Evolutionary conservation across 1,284 basidiomycete species (phyloP), one percentile per base, ranked within the genome.

Genomic region (Waitea zeae): DNA sequence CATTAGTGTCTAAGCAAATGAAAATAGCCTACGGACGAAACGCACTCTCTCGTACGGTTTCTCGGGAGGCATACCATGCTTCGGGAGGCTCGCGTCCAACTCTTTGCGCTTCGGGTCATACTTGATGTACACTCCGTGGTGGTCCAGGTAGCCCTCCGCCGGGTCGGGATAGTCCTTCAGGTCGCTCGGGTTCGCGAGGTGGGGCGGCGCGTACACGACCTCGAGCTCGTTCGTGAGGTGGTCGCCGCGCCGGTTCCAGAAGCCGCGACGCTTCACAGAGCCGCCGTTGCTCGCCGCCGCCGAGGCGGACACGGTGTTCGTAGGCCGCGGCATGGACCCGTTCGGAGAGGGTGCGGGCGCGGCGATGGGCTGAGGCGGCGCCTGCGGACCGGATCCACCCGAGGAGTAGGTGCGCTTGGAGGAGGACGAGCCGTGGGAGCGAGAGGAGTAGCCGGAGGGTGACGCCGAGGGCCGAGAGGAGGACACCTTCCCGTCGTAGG

Each of bases 231-330:
- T 39, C 14, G 71, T 68, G 35, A 77, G 58, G 42, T 78, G 67
- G 48, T 80, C 76, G 0, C 76, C 76, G 2, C 76, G 67, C 17
- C 61, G 48, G 42, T 80, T 80, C 77, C 77, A 80, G 42, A 57
- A 68, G 1, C 77, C 76, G 17, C 49, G 48, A 7, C 77, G 68
- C 12, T 62, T 41, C 29, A 36, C 36, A n/a, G n/a, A n/a, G n/a
- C n/a, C n/a, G n/a, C n/a, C n/a, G n/a, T n/a, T n/a, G n/a, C n/a
- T n/a, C 40, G 7, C 22, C 40, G 49, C 17, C 31, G 33, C 9
- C 17, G 35, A 9, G 28, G 36, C 5, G 31, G 35, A 38, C 3
- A 19, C 12, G 42, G 24, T 29, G 27, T 31, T 30, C 12, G 31
- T 20, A 26, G 28, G 11, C 37, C 15, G 12, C 20, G 11, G 12